A percentile compares a stretch with the other conserved stretches of the same genome.
phyloP scores from a whole-genome alignment of 2,329 filamentous ascomycete genomes.

The Tothia fuscella region DNA sequence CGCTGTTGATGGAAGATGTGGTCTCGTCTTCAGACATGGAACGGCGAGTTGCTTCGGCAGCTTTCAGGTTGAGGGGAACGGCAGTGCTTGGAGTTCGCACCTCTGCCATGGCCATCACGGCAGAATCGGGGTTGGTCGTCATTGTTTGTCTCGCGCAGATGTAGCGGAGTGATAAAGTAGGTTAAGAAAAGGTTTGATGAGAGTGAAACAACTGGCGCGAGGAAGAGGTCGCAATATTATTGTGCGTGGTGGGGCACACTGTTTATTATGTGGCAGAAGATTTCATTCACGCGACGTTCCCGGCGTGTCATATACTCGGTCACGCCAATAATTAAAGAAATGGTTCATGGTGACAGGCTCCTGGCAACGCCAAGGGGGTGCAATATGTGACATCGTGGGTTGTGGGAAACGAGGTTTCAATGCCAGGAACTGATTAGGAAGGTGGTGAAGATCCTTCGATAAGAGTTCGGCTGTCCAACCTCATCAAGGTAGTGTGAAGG shows the following conservation, averaged over 20 bases:
- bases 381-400: background rate
- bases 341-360: background rate
- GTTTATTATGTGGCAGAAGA: too few relatives aligned
- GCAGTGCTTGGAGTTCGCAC: too few relatives aligned
- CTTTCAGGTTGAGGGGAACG: background rate
- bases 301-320: background rate
- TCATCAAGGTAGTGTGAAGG: too few relatives aligned
- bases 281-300: background rate
- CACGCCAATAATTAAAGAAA: background rate
- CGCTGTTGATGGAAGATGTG: constrained; percentile 40
- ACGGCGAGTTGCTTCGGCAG: background rate
- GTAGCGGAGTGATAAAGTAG: background rate
- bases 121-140: constrained; percentile 1
- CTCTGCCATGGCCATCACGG: constrained; percentile 6
- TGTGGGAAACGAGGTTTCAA: background rate
- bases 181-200: background rate
- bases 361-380: background rate
- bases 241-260: too few relatives aligned
- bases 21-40: background rate
- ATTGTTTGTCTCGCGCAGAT: background rate
- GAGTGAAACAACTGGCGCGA: background rate
- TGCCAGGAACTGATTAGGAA: background rate
- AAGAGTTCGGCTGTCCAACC: too few relatives aligned
- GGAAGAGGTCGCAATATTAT: background rate
- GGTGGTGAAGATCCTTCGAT: constrained; percentile 3